Conservation (phyloP, 2,329 filamentous ascomycete genomes). For the Botrytis porri region DNA sequence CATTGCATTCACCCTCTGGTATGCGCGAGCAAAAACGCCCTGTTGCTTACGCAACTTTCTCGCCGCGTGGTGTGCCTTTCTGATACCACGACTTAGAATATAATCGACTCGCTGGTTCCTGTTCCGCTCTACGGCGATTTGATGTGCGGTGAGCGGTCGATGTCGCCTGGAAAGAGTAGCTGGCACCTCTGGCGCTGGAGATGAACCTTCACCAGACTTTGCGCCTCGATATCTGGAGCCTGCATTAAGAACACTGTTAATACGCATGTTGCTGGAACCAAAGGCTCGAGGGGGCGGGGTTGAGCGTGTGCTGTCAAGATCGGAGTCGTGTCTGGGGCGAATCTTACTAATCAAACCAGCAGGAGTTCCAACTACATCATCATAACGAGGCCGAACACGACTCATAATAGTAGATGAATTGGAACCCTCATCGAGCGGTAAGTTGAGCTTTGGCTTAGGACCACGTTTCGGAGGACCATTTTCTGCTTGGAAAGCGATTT, state of each 20-base stretch:
- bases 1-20: slow-evolving; percentile 59
- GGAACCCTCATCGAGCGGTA: slow-evolving; percentile 41
- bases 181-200: slow-evolving; percentile 53
- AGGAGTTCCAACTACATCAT: slow-evolving; percentile 37
- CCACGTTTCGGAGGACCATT: slow-evolving; percentile 55
- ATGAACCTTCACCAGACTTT: slow-evolving; percentile 60
- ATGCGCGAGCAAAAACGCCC: slow-evolving; percentile 64
- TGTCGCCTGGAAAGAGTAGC: slow-evolving; percentile 53
- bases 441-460: slow-evolving; percentile 39
- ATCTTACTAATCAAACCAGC: slow-evolving; percentile 60
- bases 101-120: slow-evolving; percentile 77
- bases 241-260: slow-evolving; percentile 31
- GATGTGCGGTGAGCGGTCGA: slow-evolving; percentile 75
- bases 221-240: slow-evolving; percentile 44
- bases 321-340: slow-evolving; percentile 59
- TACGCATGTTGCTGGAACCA: slow-evolving; percentile 39
- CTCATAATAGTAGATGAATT: slow-evolving; percentile 51
- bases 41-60: slow-evolving; percentile 61
- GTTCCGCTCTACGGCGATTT: slow-evolving; percentile 76
- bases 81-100: slow-evolving; percentile 72
- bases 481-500: slow-evolving; percentile 45
- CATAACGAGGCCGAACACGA: slow-evolving; percentile 61
- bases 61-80: slow-evolving; percentile 61
- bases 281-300: slow-evolving; percentile 47
- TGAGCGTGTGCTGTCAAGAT: slow-evolving; percentile 51